These are phyloP conservation scores for Pseudotsuga menziesii DNA, from an alignment of 75 land plant genomes.

Conservation along the genomic window DNA sequence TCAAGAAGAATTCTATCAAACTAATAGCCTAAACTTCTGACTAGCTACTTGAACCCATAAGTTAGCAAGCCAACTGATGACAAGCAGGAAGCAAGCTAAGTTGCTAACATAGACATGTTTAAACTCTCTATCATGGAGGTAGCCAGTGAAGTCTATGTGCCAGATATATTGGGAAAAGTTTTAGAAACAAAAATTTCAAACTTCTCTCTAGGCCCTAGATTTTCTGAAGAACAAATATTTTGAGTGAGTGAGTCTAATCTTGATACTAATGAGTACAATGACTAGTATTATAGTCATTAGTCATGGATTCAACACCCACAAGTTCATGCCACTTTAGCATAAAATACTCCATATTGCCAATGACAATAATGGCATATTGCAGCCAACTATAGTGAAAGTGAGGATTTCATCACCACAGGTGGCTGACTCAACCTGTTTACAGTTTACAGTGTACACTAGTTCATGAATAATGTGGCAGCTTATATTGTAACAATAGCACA, in stretches of 20 bases:
- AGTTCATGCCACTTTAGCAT: neutral
- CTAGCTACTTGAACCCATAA: too few species aligned
- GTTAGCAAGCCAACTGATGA: too few species aligned
- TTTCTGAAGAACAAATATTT: neutral
- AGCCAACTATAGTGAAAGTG: neutral
- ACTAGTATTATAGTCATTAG: neutral
- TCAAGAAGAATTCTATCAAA: neutral
- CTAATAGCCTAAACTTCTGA: neutral
- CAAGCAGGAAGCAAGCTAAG: too few species aligned
- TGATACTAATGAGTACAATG: neutral
- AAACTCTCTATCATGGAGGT: neutral
- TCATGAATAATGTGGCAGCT: neutral
- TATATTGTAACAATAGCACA: neutral
- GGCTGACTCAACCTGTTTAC: neutral
- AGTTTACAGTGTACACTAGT: too few species aligned
- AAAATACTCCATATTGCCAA: conserved; percentile 1
- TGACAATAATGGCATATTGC: neutral
- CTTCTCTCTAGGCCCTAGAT: neutral
- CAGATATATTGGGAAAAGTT: neutral
- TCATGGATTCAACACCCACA: neutral
- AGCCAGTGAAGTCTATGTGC: neutral
- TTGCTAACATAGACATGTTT: neutral
- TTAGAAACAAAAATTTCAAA: neutral
- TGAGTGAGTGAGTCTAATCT: neutral
- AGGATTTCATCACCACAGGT: neutral